These are phyloP conservation scores for Calamus simplicifolius DNA, from an alignment of 176 grass and related monocot genomes.

Conservation along the genomic window DNA sequence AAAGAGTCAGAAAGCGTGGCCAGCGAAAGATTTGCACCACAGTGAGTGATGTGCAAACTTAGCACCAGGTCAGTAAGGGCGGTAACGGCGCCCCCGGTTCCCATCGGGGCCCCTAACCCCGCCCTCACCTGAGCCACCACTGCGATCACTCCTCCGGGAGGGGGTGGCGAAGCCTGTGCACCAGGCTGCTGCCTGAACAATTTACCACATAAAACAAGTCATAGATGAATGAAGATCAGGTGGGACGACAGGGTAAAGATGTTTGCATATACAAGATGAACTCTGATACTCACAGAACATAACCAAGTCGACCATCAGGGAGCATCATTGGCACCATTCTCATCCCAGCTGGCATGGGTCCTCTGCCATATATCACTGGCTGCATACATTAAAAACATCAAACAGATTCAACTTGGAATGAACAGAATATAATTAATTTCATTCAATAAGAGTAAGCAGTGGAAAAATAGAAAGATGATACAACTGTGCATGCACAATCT, in stretches of 20 bases:
- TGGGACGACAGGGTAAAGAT: not conserved
- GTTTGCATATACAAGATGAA: too few species aligned
- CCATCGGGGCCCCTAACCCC: conserved; percentile 35
- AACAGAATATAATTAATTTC: too few species aligned
- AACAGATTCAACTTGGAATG: not conserved
- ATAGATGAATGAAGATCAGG: not conserved
- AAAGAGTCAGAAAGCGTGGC: too few species aligned
- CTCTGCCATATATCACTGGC: conserved; percentile 99
- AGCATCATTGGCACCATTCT: conserved; percentile 98
- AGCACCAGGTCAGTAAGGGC: conserved; percentile 49
- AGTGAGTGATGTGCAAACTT: not conserved
- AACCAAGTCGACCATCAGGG: conserved; percentile 90
- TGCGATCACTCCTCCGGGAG: conserved; percentile 45
- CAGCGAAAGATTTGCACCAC: too few species aligned
- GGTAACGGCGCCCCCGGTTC: conserved; percentile 52
- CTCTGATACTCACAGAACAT: conserved; percentile 63
- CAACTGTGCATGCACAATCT: too few species aligned
- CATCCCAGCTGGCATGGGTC: conserved; percentile 87
- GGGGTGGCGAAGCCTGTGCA: conserved; percentile 26
- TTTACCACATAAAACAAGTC: not conserved
- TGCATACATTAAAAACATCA: conserved; percentile 16
- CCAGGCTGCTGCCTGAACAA: conserved; percentile 76
- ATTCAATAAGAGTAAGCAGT: too few species aligned
- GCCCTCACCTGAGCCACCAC: conserved; percentile 35
- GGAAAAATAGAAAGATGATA: too few species aligned